Conservation (phyloP, 2,329 filamentous ascomycete species). For the Fusarium buxicola region DNA sequence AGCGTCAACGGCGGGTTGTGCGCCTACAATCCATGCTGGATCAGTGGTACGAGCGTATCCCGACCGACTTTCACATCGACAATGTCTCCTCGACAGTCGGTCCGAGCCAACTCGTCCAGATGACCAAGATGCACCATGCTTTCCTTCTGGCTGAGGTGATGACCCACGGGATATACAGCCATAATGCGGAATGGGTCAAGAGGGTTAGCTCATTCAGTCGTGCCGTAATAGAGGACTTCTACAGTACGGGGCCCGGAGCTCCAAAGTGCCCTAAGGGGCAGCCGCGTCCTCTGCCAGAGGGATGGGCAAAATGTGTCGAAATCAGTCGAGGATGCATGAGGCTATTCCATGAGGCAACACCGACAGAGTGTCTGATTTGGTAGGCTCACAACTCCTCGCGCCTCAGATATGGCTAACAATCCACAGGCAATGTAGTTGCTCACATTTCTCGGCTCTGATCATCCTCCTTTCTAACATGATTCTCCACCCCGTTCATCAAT, state of each 20-base stretch:
- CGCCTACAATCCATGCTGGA: constrained; percentile 50
- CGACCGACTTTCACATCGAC: constrained; percentile 50
- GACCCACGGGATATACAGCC: constrained; percentile 55
- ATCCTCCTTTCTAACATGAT: constrained; percentile 51
- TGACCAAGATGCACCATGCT: constrained; percentile 54
- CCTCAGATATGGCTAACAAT: background rate
- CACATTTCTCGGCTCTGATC: constrained; percentile 51
- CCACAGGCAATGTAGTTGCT: constrained; percentile 45
- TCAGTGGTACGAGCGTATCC: constrained; percentile 52
- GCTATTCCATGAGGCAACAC: constrained; percentile 46
- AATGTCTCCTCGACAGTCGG: constrained; percentile 47
- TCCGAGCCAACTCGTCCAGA: constrained; percentile 47
- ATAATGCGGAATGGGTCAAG: constrained; percentile 53
- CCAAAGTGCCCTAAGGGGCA: constrained; percentile 4
- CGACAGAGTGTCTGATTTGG: constrained; percentile 51
- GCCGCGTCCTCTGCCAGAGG: constrained; percentile 41
- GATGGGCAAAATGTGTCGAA: constrained; percentile 50
- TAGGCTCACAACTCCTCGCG: constrained; percentile 1
- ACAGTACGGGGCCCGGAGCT: background rate
- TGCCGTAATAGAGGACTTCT: constrained; percentile 41
- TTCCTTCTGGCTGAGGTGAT: constrained; percentile 53
- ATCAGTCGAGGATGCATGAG: constrained; percentile 51
- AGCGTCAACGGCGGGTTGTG: constrained; percentile 47
- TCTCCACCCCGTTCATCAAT: constrained; percentile 44
- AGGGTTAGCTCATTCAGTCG: constrained; percentile 46